A percentile compares a stretch with the other conserved stretches of the same genome.
phyloP scores from a whole-genome alignment of 2,329 filamentous ascomycete species.

The Penicillium paneum region DNA sequence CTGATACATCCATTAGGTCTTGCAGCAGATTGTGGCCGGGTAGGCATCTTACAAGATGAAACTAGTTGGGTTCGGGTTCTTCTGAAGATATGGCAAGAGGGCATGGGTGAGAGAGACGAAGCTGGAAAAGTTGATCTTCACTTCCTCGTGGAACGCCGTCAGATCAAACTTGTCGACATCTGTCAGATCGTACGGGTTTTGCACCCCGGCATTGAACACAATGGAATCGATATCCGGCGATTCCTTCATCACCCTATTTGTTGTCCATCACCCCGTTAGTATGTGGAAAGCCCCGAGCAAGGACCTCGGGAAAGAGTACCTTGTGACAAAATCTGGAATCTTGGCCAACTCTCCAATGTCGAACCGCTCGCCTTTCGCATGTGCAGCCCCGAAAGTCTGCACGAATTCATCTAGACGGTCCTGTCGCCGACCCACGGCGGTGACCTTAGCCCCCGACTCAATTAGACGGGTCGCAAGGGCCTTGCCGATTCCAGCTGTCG shows the following conservation, averaged over 20 bases:
- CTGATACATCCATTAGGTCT: neutral
- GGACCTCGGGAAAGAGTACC: neutral
- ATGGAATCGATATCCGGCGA: neutral
- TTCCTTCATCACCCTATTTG: neutral
- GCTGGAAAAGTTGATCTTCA: conserved; percentile 51
- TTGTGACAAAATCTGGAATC: conserved; percentile 44
- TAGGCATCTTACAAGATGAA: conserved; percentile 24
- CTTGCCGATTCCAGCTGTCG: conserved; percentile 54
- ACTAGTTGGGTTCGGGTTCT: conserved; percentile 26
- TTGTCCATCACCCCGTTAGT: neutral
- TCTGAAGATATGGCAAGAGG: conserved; percentile 47
- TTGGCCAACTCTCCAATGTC: conserved; percentile 48
- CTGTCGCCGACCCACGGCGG: neutral
- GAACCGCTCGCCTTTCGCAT: conserved; percentile 42
- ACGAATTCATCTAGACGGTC: conserved; percentile 47
- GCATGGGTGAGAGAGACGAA: conserved; percentile 46
- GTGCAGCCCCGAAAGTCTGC: conserved; percentile 42
- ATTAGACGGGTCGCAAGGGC: conserved; percentile 48
- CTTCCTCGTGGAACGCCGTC: conserved; percentile 45
- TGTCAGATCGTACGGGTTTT: neutral
- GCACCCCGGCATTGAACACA: neutral
- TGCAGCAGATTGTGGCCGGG: neutral
- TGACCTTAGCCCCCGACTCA: neutral
- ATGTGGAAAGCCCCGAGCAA: neutral
- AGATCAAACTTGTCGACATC: conserved; percentile 22